These are phyloP conservation scores for Stylosanthes scabra DNA, from an alignment of 331 rosid genomes.

Conservation along the genomic window DNA sequence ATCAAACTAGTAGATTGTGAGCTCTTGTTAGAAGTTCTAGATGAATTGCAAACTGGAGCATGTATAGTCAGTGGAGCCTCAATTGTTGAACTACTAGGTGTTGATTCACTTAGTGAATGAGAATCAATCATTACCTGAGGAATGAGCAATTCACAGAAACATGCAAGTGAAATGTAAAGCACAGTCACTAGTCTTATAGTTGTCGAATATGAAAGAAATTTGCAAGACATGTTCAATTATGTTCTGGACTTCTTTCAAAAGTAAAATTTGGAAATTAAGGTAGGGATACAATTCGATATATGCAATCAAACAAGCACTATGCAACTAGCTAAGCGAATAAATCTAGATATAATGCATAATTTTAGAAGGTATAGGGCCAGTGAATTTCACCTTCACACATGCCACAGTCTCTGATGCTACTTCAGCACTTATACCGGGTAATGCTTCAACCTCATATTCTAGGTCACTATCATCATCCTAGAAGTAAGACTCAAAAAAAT, in stretches of 20 bases:
- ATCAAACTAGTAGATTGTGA: slow-evolving; percentile 52
- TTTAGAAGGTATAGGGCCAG: background rate
- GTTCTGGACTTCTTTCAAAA: background rate
- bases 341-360: slow-evolving; percentile 16
- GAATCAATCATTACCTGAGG: slow-evolving; percentile 79
- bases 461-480: slow-evolving; percentile 96
- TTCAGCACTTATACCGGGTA: slow-evolving; percentile 63
- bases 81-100: slow-evolving; percentile 64
- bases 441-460: slow-evolving; percentile 75
- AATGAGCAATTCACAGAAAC: slow-evolving; percentile 34
- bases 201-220: slow-evolving; percentile 9
- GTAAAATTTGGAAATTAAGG: slow-evolving; percentile 20
- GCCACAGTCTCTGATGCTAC: slow-evolving; percentile 80
- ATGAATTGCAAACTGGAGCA: slow-evolving; percentile 63
- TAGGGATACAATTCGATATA: slow-evolving; percentile 14
- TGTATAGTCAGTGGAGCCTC: slow-evolving; percentile 76
- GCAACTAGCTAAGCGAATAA: slow-evolving; percentile 26
- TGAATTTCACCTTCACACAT: slow-evolving; percentile 69
- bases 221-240: slow-evolving; percentile 14
- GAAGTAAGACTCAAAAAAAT: slow-evolving; percentile 26
- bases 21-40: slow-evolving; percentile 43
- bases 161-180: slow-evolving; percentile 12
- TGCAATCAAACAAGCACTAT: slow-evolving; percentile 25
- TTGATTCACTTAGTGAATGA: slow-evolving; percentile 61
- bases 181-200: slow-evolving; percentile 1